phyloP scores from a whole-genome alignment of 2,329 filamentous ascomycete species.

The Incumbomyces lentus region DNA sequence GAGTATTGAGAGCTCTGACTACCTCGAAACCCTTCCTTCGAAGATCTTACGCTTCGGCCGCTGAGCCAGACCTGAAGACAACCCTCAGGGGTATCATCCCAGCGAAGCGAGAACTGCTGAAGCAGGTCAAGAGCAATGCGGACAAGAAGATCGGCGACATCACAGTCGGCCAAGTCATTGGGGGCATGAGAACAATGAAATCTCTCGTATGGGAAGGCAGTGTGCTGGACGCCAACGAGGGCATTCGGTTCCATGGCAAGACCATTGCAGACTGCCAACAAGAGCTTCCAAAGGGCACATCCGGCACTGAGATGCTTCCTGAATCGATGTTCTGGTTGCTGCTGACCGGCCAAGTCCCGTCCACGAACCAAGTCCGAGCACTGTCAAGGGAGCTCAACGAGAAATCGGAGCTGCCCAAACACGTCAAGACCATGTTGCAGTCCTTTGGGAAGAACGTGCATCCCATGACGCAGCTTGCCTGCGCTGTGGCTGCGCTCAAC shows the following conservation, averaged over 20 bases:
- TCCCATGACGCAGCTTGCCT: slow-evolving; percentile 96
- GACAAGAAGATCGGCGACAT: slow-evolving; percentile 81
- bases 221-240: slow-evolving; percentile 90
- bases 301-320: slow-evolving; percentile 92
- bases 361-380: slow-evolving; percentile 65
- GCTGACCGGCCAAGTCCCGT: slow-evolving; percentile 83
- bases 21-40: slow-evolving; percentile 11
- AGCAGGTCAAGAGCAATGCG: slow-evolving; percentile 79
- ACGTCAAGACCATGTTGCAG: slow-evolving; percentile 80
- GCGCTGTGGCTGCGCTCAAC: slow-evolving; percentile 90
- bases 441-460: slow-evolving; percentile 82
- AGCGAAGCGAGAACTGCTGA: slow-evolving; percentile 83
- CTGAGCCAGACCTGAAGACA: slow-evolving; percentile 82
- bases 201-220: slow-evolving; percentile 99
- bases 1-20: slow-evolving; percentile 17
- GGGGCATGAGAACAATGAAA: slow-evolving; percentile 95
- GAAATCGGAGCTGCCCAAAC: slow-evolving; percentile 69
- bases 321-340: slow-evolving; percentile 99
- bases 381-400: slow-evolving; percentile 82
- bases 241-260: slow-evolving; percentile 93
- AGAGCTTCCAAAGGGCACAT: slow-evolving; percentile 81
- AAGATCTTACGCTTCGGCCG: slow-evolving; percentile 59
- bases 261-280: slow-evolving; percentile 98
- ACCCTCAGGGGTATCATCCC: slow-evolving; percentile 77
- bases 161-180: slow-evolving; percentile 86